These are phyloP conservation scores for Colletotrichum euphorbiae DNA, from an alignment of 2,329 filamentous ascomycete genomes.

Conservation along the genomic window DNA sequence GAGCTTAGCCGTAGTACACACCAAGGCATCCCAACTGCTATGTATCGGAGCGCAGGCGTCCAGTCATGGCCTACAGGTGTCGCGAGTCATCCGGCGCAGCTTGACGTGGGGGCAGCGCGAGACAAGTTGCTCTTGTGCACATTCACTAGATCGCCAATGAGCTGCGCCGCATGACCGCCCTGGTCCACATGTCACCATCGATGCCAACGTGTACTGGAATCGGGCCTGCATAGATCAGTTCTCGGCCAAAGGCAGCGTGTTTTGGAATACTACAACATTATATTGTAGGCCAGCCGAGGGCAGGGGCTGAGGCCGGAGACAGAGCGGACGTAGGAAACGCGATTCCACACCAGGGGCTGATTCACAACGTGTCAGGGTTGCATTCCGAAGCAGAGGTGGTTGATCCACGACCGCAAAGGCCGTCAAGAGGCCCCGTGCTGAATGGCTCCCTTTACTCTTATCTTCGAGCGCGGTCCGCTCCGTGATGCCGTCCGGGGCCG, in stretches of 20 bases:
- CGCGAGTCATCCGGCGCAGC: conserved; percentile 20
- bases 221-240: neutral
- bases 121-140: neutral
- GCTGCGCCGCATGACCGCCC: neutral
- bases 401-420: conserved; percentile 36
- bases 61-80: conserved; percentile 4
- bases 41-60: neutral
- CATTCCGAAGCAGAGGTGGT: conserved; percentile 20
- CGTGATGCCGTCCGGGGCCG: conserved; percentile 29
- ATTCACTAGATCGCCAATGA: conserved; percentile 12
- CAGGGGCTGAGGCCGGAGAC: no score
- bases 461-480: conserved; percentile 28
- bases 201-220: neutral
- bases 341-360: neutral
- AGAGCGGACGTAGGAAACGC: no score
- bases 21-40: neutral
- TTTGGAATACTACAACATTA: neutral
- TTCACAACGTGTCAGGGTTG: conserved; percentile 24
- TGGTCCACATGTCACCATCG: neutral
- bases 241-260: neutral
- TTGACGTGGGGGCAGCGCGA: conserved; percentile 4
- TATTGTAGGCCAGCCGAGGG: neutral
- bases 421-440: conserved; percentile 32
- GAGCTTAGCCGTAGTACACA: neutral
- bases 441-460: neutral